phyloP scores from a whole-genome alignment of 345 rosid species.

The Aquilaria yunnanensis region DNA sequence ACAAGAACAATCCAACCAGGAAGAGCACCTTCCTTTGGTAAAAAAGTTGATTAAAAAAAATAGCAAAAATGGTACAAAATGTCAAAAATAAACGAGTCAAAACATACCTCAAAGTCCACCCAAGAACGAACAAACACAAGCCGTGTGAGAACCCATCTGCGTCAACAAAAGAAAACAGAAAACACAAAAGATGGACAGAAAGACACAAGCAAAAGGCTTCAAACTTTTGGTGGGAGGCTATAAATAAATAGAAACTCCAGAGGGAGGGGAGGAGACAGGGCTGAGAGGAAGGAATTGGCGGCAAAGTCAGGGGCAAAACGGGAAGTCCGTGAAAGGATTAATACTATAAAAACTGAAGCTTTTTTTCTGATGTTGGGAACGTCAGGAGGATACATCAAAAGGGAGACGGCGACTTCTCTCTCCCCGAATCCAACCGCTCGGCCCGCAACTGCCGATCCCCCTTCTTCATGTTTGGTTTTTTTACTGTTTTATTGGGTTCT shows the following conservation, averaged over 20 bases:
- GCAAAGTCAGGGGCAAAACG: constrained; percentile 10
- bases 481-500: neutral
- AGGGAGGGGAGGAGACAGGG: constrained; percentile 1
- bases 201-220: constrained; percentile 10
- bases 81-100: constrained; percentile 1
- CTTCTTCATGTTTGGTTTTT: constrained; percentile 15
- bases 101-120: constrained; percentile 22
- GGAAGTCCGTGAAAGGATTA: constrained; percentile 11
- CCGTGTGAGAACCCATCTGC: constrained; percentile 12
- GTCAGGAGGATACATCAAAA: constrained; percentile 15
- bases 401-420: constrained; percentile 18
- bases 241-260: constrained; percentile 6
- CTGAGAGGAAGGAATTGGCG: neutral
- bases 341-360: neutral
- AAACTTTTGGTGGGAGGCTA: constrained; percentile 10
- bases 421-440: constrained; percentile 9
- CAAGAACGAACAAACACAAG: constrained; percentile 14
- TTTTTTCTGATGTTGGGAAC: constrained; percentile 10
- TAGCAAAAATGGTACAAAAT: neutral
- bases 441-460: constrained; percentile 23
- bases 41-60: neutral
- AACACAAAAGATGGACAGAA: constrained; percentile 3
- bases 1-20: neutral
- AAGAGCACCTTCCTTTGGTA: neutral
- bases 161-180: constrained; percentile 8